phyloP scores from a whole-genome alignment of 2,329 filamentous ascomycete species.

The Pseudofabraea citricarpa region DNA sequence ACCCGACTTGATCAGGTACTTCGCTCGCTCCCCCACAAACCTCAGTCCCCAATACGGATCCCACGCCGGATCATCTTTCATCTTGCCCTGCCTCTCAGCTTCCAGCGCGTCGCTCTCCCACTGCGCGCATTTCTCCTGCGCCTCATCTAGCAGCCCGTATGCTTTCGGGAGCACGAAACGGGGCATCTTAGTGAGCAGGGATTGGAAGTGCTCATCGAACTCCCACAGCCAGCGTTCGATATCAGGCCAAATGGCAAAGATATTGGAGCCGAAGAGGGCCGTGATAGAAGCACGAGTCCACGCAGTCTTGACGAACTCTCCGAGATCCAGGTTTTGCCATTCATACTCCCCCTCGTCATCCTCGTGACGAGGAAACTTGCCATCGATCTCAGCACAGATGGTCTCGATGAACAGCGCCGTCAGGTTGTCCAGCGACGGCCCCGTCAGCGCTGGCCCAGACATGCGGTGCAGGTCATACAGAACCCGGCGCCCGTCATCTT shows the following conservation, averaged over 20 bases:
- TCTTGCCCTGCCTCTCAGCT: slow-evolving; percentile 6
- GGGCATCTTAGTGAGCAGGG: slow-evolving; percentile 12
- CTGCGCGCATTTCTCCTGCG: slow-evolving; percentile 6
- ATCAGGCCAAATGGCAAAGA: slow-evolving; percentile 16
- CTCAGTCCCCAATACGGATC: slow-evolving; percentile 11
- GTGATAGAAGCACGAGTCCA: slow-evolving; percentile 15
- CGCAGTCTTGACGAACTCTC: slow-evolving; percentile 12
- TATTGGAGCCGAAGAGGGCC: slow-evolving; percentile 15
- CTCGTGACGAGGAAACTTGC: slow-evolving; percentile 14
- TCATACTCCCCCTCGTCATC: slow-evolving; percentile 5
- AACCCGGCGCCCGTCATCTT: slow-evolving; percentile 11
- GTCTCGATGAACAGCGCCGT: slow-evolving; percentile 12
- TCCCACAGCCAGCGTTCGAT: slow-evolving; percentile 16
- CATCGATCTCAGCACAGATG: slow-evolving; percentile 14
- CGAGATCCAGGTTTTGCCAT: slow-evolving; percentile 17
- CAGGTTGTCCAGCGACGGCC: slow-evolving; percentile 7
- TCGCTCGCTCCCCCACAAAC: slow-evolving; percentile 5
- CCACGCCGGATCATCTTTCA: slow-evolving; percentile 7
- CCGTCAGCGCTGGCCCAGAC: slow-evolving; percentile 10
- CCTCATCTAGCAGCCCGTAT: slow-evolving; percentile 9
- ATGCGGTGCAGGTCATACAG: slow-evolving; percentile 11
- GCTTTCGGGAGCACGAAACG: slow-evolving; percentile 12
- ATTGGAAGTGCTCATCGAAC: slow-evolving; percentile 14
- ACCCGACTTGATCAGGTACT: slow-evolving; percentile 5
- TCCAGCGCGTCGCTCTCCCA: slow-evolving; percentile 11